Conservation (phyloP, 768 basidiomycete species). For the Chalciporus sphaerocephalus region DNA sequence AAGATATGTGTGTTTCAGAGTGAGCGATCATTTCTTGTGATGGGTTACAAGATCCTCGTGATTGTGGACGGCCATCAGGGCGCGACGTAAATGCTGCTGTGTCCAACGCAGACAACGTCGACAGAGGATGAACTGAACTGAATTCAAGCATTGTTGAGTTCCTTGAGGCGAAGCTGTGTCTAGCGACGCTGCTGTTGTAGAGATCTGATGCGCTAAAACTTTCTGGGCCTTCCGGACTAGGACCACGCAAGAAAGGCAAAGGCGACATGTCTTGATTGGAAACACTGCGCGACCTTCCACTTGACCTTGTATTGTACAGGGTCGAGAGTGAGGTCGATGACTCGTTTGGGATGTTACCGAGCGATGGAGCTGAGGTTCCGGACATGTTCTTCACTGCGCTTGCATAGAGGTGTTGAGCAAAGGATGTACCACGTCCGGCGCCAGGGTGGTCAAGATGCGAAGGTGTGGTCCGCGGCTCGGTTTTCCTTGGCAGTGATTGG, state of each 20-base stretch:
- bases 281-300: background rate
- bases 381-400: conserved; percentile 30
- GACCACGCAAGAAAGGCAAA: conserved; percentile 3
- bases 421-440: conserved; percentile 23
- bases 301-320: background rate
- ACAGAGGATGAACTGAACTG: background rate
- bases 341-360: conserved; percentile 4
- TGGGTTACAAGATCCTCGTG: background rate
- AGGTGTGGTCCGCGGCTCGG: conserved; percentile 1
- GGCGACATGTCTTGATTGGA: conserved; percentile 4
- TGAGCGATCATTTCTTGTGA: background rate
- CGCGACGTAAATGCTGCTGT: background rate
- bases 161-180: conserved; percentile 3
- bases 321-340: background rate
- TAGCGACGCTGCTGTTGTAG: conserved; percentile 15
- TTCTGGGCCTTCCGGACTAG: background rate
- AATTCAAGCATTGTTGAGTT: background rate
- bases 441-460: background rate
- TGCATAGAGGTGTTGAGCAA: conserved; percentile 44
- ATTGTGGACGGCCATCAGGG: background rate
- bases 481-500: conserved; percentile 7
- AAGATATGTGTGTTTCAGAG: background rate
- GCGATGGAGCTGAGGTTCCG: conserved; percentile 1
- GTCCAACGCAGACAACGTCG: background rate
- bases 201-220: conserved; percentile 11